These are phyloP conservation scores for Aspergillus awamori DNA, from an alignment of 2,329 filamentous ascomycete genomes.

Conservation along the genomic window DNA sequence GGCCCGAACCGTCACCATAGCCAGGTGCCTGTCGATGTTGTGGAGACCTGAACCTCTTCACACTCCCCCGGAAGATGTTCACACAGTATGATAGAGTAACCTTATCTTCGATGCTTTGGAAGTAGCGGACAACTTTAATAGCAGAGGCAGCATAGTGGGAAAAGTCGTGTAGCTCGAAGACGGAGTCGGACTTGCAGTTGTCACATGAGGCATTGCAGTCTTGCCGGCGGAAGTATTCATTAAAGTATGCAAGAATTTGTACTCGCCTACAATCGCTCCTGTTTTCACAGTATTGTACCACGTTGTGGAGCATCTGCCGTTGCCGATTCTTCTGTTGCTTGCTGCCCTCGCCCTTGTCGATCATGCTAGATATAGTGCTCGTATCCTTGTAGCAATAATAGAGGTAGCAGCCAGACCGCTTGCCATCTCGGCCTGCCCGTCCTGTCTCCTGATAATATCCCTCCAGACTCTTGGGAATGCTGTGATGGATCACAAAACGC, in stretches of 20 bases:
- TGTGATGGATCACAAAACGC: constrained; percentile 92
- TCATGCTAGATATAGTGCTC: constrained; percentile 74
- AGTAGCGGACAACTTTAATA: constrained; percentile 65
- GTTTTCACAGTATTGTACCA: constrained; percentile 89
- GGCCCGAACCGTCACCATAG: constrained; percentile 68
- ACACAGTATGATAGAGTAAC: constrained; percentile 79
- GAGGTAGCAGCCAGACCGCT: constrained; percentile 83
- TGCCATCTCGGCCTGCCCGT: constrained; percentile 87
- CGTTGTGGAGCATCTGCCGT: constrained; percentile 78
- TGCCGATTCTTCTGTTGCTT: constrained; percentile 81
- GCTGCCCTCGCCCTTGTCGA: constrained; percentile 76
- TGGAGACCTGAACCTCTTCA: constrained; percentile 58
- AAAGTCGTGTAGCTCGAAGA: constrained; percentile 75
- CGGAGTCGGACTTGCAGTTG: constrained; percentile 76
- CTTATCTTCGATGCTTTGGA: constrained; percentile 50
- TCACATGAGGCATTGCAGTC: constrained; percentile 80
- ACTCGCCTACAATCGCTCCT: constrained; percentile 81
- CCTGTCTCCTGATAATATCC: constrained; percentile 99
- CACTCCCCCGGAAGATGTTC: constrained; percentile 78
- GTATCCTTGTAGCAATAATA: constrained; percentile 84
- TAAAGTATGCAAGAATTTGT: constrained; percentile 92
- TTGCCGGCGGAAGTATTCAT: constrained; percentile 73
- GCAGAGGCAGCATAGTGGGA: constrained; percentile 73
- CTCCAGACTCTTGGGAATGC: constrained; percentile 90
- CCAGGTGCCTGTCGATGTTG: constrained; percentile 58